phyloP scores from a whole-genome alignment of 2,329 filamentous ascomycete species.

The Cryphonectria japonica region DNA sequence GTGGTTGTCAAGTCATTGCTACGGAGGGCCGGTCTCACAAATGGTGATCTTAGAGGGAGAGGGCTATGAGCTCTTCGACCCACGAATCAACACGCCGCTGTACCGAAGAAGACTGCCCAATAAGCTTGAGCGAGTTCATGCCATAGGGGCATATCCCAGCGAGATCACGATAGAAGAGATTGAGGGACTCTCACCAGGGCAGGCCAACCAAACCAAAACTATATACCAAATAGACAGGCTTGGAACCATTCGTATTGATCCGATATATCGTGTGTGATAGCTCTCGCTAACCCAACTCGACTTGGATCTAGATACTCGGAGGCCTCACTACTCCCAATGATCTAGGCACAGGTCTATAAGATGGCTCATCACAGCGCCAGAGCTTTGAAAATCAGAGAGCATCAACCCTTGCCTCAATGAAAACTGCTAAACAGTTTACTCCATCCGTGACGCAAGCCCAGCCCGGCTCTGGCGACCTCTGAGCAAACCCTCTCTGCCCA shows the following conservation, averaged over 20 bases:
- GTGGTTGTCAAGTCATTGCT: not conserved
- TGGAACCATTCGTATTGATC: too few species aligned
- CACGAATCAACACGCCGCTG: not conserved
- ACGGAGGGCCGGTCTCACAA: not conserved
- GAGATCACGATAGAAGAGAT: not conserved
- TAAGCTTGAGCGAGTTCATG: not conserved
- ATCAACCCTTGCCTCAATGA: not conserved
- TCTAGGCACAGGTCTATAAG: not conserved
- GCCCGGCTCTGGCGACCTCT: not conserved
- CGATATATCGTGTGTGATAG: not conserved
- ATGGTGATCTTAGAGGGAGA: not conserved
- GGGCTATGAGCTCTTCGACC: not conserved
- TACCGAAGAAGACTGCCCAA: not conserved
- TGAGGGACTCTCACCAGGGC: not conserved
- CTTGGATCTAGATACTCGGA: not conserved
- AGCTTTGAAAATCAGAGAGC: too few species aligned
- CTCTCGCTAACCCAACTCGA: not conserved
- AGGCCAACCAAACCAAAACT: not conserved
- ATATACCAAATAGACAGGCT: not conserved
- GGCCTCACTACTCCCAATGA: not conserved
- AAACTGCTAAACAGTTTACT: too few species aligned
- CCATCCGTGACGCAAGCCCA: conserved; percentile 1
- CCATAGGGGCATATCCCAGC: not conserved
- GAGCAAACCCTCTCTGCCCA: not conserved
- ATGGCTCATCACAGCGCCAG: not conserved